Evolutionary conservation across 805 yeast species (phyloP).

Genomic region (Huiozyma naganishii): DNA sequence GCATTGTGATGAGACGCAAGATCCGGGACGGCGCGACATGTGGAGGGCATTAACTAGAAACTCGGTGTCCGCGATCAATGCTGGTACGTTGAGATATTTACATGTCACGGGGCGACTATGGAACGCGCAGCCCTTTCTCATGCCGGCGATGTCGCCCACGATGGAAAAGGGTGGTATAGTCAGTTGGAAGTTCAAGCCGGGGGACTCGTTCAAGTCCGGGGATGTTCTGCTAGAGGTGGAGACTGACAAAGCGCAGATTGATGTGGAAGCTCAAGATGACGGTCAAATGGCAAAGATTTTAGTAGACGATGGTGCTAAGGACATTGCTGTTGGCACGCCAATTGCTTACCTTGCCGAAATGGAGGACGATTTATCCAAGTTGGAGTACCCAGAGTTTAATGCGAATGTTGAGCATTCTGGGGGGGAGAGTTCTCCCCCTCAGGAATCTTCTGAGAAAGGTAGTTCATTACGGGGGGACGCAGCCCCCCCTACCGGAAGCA

Average conservation of each 20-base stretch:
- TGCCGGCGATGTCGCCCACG: conserved; percentile 99
- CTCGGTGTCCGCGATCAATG: too few species aligned
- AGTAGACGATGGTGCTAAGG: conserved; percentile 60
- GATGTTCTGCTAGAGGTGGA: conserved; percentile 77
- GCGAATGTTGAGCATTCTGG: conserved; percentile 10
- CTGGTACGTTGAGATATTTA: background rate
- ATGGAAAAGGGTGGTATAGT: conserved; percentile 94
- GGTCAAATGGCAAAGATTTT: conserved; percentile 76
- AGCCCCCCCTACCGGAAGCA: background rate
- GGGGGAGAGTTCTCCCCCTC: conserved; percentile 4
- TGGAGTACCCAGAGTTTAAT: conserved; percentile 42
- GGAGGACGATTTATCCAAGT: conserved; percentile 63
- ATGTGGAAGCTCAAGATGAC: conserved; percentile 85
- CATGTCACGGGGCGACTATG: background rate
- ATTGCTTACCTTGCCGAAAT: conserved; percentile 85
- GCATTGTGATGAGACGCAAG: background rate
- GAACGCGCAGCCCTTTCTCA: conserved; percentile 42
- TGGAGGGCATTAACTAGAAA: too few species aligned
- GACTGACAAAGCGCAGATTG: conserved; percentile 76
- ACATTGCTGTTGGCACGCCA: conserved; percentile 74
- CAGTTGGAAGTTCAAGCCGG: conserved; percentile 76
- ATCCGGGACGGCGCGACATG: too few species aligned
- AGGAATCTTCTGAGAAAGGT: conserved; percentile 1
- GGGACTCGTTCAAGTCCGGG: conserved; percentile 67
- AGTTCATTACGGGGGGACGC: conserved; percentile 7